A percentile compares a stretch with the other conserved stretches of the same genome.
phyloP scores from a whole-genome alignment of 2,329 filamentous ascomycete species.

The Raffaelea arxii region DNA sequence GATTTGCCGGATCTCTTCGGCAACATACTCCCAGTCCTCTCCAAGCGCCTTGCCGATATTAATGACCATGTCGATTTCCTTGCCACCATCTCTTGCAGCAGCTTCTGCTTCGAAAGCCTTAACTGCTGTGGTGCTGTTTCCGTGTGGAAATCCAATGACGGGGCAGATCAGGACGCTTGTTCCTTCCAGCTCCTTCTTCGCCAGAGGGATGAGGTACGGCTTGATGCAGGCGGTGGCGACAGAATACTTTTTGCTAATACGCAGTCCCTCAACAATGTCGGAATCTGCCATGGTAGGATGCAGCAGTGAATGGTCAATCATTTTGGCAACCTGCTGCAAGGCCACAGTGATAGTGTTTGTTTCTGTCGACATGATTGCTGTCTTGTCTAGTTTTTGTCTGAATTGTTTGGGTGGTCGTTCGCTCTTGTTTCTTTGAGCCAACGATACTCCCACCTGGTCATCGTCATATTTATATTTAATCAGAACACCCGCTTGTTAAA shows the following conservation, averaged over 20 bases:
- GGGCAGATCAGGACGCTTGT: constrained; percentile 42
- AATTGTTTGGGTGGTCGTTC: too few relatives aligned
- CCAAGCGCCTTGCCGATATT: constrained; percentile 49
- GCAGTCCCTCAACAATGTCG: constrained; percentile 39
- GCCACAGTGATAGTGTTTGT: constrained; percentile 27
- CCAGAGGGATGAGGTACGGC: constrained; percentile 42
- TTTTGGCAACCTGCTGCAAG: constrained; percentile 36
- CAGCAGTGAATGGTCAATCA: constrained; percentile 52
- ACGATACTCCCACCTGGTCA: too few relatives aligned
- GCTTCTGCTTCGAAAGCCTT: constrained; percentile 44
- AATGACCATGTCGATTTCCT: constrained; percentile 52
- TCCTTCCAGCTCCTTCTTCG: constrained; percentile 34
- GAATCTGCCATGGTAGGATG: constrained; percentile 52
- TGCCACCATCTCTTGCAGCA: constrained; percentile 36
- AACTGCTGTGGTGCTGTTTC: constrained; percentile 41
- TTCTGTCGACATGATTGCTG: too few relatives aligned
- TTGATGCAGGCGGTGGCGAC: constrained; percentile 51
- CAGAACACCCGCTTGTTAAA: too few relatives aligned
- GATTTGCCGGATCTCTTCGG: constrained; percentile 37
- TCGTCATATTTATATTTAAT: too few relatives aligned
- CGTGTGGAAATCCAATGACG: constrained; percentile 53
- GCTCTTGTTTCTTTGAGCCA: too few relatives aligned
- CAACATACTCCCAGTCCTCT: constrained; percentile 47
- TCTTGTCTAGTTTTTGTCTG: too few relatives aligned
- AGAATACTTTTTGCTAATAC: constrained; percentile 33